Evolutionary conservation across 306 rosid species (phyloP), one percentile per base, ranked within the genome.

Genomic region (Quercus dentata): DNA sequence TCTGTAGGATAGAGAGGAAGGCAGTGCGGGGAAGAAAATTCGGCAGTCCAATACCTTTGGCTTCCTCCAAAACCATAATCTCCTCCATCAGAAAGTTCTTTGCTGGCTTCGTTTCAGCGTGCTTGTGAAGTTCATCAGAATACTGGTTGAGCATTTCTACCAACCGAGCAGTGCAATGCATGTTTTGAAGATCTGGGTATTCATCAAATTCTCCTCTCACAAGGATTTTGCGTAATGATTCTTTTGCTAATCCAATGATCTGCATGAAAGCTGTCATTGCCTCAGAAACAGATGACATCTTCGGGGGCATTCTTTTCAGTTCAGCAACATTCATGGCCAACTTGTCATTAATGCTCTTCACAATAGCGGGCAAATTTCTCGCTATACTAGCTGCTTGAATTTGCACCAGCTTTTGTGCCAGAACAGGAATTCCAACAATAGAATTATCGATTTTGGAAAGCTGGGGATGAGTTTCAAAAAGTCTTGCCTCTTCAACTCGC

Each of bases 1-100:
- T 57, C 10, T 84, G 85, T 3, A 87, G 31, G 1, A 90, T 20
- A 0, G 76, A 1, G 0, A 87, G 75, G 56, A 90, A 88, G 1
- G 83, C 89, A 1, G 85, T 44, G 0, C 87, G 79, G 0, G 91
- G 92, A 82, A 87, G 78, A 67, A 90, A 92, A 46, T 90, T 85
- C 52, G 44, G 44, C 44, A 38, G 44, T 38, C 3, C 10, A 33
- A 77, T 55, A 14, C 65, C 21, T 7, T 77, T 77, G 56, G 81
- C 3, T 18, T 77, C 81, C 75, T 54, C 56, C 31, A 77, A 56
- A 38, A 38, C 46, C 46, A 38, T 38, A 38, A 38, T 38, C 11
- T 38, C 46, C 46, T 38, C 46, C 46, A 14, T 11, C 1, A 86
- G 51, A 56, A 88, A 86, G 46, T 59, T 61, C 27, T 17, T n/a